Percentiles rank a stretch among this genome's conserved stretches.
These are phyloP conservation scores for Saussurea involucrata DNA, from an alignment of 129 eudicot species.

Conservation along the genomic window DNA sequence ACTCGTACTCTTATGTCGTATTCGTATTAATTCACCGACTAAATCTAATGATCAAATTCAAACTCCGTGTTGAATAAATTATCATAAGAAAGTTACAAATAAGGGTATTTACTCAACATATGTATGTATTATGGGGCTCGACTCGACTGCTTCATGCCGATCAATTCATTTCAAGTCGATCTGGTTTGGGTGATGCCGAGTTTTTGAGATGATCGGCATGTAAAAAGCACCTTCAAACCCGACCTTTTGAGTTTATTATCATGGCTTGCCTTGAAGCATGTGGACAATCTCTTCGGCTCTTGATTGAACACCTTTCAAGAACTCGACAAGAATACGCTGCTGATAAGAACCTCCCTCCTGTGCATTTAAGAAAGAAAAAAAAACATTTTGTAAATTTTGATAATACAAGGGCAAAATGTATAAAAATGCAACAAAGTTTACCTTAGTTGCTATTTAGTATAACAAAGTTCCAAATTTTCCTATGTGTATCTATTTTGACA, in stretches of 20 bases:
- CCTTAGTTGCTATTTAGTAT: not conserved
- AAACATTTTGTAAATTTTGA: not conserved
- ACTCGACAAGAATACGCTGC: constrained; percentile 81
- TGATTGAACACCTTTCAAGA: constrained; percentile 76
- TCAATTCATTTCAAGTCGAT: not conserved
- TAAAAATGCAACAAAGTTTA: not conserved
- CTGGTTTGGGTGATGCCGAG: not conserved
- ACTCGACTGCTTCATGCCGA: not conserved
- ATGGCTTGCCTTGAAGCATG: constrained; percentile 53
- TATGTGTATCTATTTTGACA: not conserved
- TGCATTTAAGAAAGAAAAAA: not conserved
- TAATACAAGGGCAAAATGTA: no score
- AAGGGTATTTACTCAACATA: not conserved
- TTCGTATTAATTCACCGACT: not conserved
- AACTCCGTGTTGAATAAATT: not conserved
- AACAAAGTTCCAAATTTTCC: not conserved
- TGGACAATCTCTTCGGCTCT: constrained; percentile 64
- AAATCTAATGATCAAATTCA: not conserved
- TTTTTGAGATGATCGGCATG: not conserved
- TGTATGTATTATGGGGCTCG: not conserved
- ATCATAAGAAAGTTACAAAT: not conserved
- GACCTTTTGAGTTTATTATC: constrained; percentile 6
- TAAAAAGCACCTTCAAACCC: not conserved
- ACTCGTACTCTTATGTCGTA: not conserved
- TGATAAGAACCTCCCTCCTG: constrained; percentile 98